A percentile compares a stretch with the other conserved stretches of the same genome.
Evolutionary conservation across 768 basidiomycete species (phyloP).

Genomic region (Tricholomella constricta): DNA sequence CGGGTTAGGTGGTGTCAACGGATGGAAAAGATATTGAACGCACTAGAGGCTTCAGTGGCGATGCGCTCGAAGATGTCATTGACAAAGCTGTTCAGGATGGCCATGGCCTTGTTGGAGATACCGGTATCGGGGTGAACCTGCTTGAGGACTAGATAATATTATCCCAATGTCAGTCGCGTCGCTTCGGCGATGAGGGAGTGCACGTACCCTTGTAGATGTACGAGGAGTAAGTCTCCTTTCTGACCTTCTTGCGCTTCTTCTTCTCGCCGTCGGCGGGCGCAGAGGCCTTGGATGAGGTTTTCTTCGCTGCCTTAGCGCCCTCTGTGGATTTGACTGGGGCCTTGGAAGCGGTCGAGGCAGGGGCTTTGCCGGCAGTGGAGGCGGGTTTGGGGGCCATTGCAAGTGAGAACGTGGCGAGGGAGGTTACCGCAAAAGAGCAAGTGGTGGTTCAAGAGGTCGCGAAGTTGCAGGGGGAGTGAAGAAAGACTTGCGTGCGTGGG

Average conservation of each 20-base stretch:
- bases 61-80: constrained; percentile 95
- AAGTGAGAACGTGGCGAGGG: constrained; percentile 7
- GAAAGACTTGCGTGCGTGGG: constrained; percentile 12
- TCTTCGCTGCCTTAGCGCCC: constrained; percentile 76
- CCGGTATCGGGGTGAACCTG: constrained; percentile 98
- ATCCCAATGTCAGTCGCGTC: background rate
- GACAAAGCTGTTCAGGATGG: constrained; percentile 89
- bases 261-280: constrained; percentile 70
- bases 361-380: constrained; percentile 80
- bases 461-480: constrained; percentile 24
- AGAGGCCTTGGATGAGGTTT: constrained; percentile 55
- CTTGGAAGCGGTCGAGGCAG: constrained; percentile 69
- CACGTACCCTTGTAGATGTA: constrained; percentile 89
- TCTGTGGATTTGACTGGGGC: constrained; percentile 70
- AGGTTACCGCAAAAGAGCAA: constrained; percentile 9
- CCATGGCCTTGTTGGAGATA: constrained; percentile 98
- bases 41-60: constrained; percentile 86
- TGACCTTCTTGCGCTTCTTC: constrained; percentile 85
- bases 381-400: constrained; percentile 81
- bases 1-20: constrained; percentile 9
- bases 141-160: constrained; percentile 69
- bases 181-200: background rate
- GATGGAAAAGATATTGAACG: constrained; percentile 23
- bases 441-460: constrained; percentile 36
- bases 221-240: constrained; percentile 92